Evolutionary conservation across 2,329 filamentous ascomycete genomes (phyloP).

Genomic region (Nothophoma quercina): DNA sequence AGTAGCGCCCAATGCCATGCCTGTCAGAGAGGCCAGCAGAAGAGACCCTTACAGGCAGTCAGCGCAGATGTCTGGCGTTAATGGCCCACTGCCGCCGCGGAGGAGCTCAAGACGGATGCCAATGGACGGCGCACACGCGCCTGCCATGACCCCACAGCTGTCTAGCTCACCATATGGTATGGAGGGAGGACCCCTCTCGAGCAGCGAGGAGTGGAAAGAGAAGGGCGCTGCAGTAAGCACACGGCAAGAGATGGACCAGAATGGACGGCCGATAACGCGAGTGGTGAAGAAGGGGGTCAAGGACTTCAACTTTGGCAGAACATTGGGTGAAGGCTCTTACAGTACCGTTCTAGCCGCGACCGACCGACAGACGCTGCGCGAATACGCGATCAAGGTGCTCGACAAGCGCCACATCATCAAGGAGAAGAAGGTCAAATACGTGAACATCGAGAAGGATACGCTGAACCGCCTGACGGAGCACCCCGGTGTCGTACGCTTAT

Average conservation of each 20-base stretch:
- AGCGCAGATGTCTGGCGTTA: conserved; percentile 61
- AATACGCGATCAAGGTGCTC: conserved; percentile 97
- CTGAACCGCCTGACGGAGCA: conserved; percentile 95
- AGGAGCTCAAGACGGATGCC: conserved; percentile 77
- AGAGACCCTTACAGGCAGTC: conserved; percentile 72
- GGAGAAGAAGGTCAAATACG: conserved; percentile 99
- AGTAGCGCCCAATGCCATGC: conserved; percentile 66
- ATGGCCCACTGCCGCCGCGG: conserved; percentile 74
- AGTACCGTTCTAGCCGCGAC: conserved; percentile 94
- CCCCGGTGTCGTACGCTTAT: conserved; percentile 92
- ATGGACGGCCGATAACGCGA: conserved; percentile 80
- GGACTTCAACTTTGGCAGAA: conserved; percentile 91
- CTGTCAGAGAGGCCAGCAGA: conserved; percentile 73
- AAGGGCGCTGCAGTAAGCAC: conserved; percentile 87
- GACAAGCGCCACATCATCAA: conserved; percentile 99
- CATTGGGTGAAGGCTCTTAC: conserved; percentile 95
- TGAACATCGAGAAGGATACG: conserved; percentile 99
- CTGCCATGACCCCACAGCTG: conserved; percentile 29
- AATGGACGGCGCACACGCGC: conserved; percentile 52
- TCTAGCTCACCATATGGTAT: conserved; percentile 57
- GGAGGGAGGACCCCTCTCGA: conserved; percentile 66
- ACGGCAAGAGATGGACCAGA: conserved; percentile 83
- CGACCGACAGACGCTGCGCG: conserved; percentile 90
- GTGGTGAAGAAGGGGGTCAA: conserved; percentile 96
- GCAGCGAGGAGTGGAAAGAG: conserved; percentile 95